Evolutionary conservation across 2,329 filamentous ascomycete species (phyloP), one percentile per base, ranked within the genome.

Genomic region (Fusarium sp.): DNA sequence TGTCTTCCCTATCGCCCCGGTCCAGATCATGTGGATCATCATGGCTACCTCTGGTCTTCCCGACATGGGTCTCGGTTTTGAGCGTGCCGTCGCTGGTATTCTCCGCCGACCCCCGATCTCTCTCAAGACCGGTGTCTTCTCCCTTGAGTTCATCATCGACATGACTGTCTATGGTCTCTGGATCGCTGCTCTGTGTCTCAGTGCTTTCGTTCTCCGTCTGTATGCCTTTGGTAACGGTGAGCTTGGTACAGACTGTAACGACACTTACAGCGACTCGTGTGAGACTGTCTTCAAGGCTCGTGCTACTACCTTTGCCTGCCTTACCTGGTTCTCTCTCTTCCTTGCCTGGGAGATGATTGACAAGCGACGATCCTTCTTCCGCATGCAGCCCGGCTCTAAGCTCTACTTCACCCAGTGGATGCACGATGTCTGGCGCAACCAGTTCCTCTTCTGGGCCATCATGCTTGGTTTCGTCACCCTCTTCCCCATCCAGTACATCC

Each of bases 11-110:
- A 84, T 94, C 4, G 84, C 90, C 0, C 91, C 91, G 0, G 89
- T 94, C n/a, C 88, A 94, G 71, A 92, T 94, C 68, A 84, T 94
- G 48, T 94, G 91, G 92, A 90, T 94, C 69, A 93, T 93, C 76
- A 93, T 94, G 90, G 86, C 92, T 53, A 94, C 91, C 1, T 92
- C 90, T 45, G 90, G 88, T 20, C 84, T 93, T 71, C 91, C 91
- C 3, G 92, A 93, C 69, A 93, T 94, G 88, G 92, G 92, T 65
- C 84, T 94, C 6, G 91, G 92, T 6, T 91, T 93, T 79, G 91
- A 94, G 79, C 81, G 84, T 40, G 90, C 91, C 0, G 88, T 89
- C 0, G 86, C 90, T 0, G 90, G 92, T 75, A 90, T 94, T 66
- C 88, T 94, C 81, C 76, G 81, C 31, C 85, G 91, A 1, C 90